Evolutionary conservation across 2,329 filamentous ascomycete genomes (phyloP), one percentile per base, ranked within the genome.

Genomic region (Celoporthe dispersa): DNA sequence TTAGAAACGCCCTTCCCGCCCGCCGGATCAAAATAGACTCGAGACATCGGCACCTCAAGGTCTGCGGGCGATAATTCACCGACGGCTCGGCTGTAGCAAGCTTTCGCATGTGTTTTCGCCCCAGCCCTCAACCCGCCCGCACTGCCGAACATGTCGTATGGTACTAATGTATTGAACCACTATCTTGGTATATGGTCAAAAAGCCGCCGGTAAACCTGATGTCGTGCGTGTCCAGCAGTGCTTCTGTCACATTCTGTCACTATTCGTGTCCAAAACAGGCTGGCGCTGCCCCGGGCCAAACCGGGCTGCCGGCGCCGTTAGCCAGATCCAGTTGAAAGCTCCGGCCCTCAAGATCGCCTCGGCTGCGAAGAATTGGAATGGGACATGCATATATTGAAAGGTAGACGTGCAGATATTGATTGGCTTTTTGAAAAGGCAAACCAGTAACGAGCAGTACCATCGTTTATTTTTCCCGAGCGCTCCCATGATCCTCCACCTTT

Each of bases 151-250:
- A 19, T 19, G 41, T 11, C 48, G 19, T 25, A 25, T 11, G 48
- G 48, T 9, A 53, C 48, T 3, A 31, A 55, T 55, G 14, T 57
- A 31, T 57, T 48, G 44, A 48, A n/a, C 44, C 44, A 57, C 53
- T 57, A 6, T 39, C 2, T n/a, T n/a, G n/a, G n/a, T n/a, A 57
- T 55, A 55, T 55, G 51, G 31, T 31, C 51, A 55, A 14, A 55
- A 55, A 55, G 25, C 25, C 28, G 51, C 51, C 25, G 16, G n/a
- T 11, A 19, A 48, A 48, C 22, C 51, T 11, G 25, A 5, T 28
- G 51, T 55, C 51, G 51, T 28, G 51, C 51, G 44, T 48, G 44
- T 48, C 44, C 22, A n/a, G 51, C 51, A 55, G 53, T 31, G 53
- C 25, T 19, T 57, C 53, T 57, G 25, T 57, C 25, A 57, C 53